Evolutionary conservation across 768 basidiomycete genomes (phyloP).

Genomic region (Phylloporus scabripes): DNA sequence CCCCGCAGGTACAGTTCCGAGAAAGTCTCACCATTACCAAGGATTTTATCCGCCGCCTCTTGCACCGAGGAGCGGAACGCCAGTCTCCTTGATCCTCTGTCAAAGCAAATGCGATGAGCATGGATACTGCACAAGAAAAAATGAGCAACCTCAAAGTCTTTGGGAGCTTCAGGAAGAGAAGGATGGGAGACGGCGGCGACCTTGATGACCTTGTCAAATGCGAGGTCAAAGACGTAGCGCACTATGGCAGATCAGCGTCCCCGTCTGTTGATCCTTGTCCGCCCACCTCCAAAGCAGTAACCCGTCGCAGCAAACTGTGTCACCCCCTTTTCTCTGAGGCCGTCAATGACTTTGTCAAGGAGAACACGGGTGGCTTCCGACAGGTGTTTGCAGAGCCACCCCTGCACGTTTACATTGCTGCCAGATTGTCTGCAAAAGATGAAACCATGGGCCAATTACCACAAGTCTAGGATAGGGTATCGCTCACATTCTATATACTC

Average conservation of each 20-base stretch:
- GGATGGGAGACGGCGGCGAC: constrained; percentile 44
- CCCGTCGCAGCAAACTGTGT: constrained; percentile 54
- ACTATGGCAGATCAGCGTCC: constrained; percentile 16
- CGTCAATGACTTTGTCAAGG: constrained; percentile 52
- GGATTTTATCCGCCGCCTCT: constrained; percentile 42
- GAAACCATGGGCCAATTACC: neutral
- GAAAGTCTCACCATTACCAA: constrained; percentile 36
- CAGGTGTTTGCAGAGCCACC: constrained; percentile 41
- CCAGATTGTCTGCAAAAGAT: neutral
- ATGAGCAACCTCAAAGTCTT: constrained; percentile 51
- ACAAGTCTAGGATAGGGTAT: neutral
- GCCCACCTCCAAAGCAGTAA: constrained; percentile 64
- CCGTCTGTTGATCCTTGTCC: neutral
- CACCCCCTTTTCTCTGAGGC: constrained; percentile 55
- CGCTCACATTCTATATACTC: constrained; percentile 13
- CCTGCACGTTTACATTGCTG: constrained; percentile 20
- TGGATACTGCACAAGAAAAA: neutral
- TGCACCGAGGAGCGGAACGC: constrained; percentile 49
- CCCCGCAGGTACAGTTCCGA: constrained; percentile 34
- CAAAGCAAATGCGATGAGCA: neutral
- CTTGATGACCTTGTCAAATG: constrained; percentile 36
- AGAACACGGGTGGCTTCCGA: constrained; percentile 38
- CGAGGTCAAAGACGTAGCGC: constrained; percentile 43
- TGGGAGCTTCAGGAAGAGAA: constrained; percentile 33
- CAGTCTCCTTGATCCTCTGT: constrained; percentile 46